Base-by-base conservation (phyloP, 208 protist genomes). In the Zelonia costaricensis region DNA sequence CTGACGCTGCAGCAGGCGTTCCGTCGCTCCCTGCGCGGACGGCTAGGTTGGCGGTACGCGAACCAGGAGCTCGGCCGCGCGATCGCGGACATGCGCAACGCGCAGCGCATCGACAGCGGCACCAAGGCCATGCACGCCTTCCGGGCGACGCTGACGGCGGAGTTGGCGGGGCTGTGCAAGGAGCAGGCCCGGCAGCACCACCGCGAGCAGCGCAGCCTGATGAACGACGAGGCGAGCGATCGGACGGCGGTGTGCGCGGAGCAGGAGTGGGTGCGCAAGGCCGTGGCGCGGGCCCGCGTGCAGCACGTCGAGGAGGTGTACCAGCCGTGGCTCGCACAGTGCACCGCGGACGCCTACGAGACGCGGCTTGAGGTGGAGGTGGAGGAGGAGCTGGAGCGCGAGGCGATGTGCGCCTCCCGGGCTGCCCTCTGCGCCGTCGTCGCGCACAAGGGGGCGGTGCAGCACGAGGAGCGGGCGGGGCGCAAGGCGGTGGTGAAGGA, bases 41-140 rank as follows among this genome's bases (percentile, higher is more conserved):
- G 57, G 8, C 62, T 91, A 10, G 84, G 84, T 18, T 91, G 84
- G 76, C 83, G 70, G 7, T 63, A 42, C 36, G 83, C 82, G 4
- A 75, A 93, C 63, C 39, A 51, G 23, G 49, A 48, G 20, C 45
- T 93, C 45, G 84, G 84, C n/a, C 57, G 72, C 25, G 78, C 80
- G 22, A 74, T 93, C 16, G 69, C 60, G 42, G 55, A 79, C 28
- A 18, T 30, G 10, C 84, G 87, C 30, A 68, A 82, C 51, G 35
- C 22, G 12, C 43, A 40, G 31, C 73, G 78, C 36, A 81, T 93
- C 42, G 39, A 60, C 13, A 54, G 52, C 18, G 84, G 84, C 10
- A 43, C 36, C 4, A 39, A 30, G 1, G 47, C 57, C 8, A 23
- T 93, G 6, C 27, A 57, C 33, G 68, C 52, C 9, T 89, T 80